Evolutionary conservation across 176 grass and related monocot species (phyloP), one percentile per base, ranked within the genome.

Genomic region (Pharus latifolius): DNA sequence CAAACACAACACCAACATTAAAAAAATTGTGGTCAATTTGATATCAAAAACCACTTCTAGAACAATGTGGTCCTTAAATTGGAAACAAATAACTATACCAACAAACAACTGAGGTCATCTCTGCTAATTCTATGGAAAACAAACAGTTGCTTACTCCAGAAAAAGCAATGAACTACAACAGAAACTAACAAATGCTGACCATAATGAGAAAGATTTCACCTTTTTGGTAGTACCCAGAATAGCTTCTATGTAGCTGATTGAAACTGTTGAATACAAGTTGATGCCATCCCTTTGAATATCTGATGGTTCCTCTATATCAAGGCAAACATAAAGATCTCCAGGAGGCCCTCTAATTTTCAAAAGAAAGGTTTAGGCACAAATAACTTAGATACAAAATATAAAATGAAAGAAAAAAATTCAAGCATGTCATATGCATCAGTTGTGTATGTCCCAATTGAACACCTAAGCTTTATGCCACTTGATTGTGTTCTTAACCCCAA

Each of bases 271-370:
- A 80, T 83, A 85, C 65, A 98, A 85, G 63, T 98, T 92, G 78
- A 98, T 88, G 61, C 95, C 95, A 78, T 98, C 95, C 72, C 94
- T 93, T 80, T 70, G 83, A 71, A 98, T 93, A 77, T 93, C 95
- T 46, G 95, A 80, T 72, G 91, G 80, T 56, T 93, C 95, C 79
- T 98, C 90, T 73, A 98, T 76, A 90, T 98, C 95, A 73, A 98
- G 89, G 63, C 73, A 92, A 64, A 98, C 95, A 81, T 83, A 98
- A 61, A 98, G 80, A 93, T 98, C 95, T 72, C 95, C 95, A 65
- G 95, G 87, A 66, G 90, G 87, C 10, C 87, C 95, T 80, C 95
- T 98, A 66, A 58, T 83, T 52, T 73, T 38, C 17, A 60, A 42
- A 74, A 29, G 49, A 78, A 26, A 7, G 40, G n/a, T 71, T 70